Evolutionary conservation across 2,329 filamentous ascomycete species (phyloP).

Genomic region (Chaetomium sp.): DNA sequence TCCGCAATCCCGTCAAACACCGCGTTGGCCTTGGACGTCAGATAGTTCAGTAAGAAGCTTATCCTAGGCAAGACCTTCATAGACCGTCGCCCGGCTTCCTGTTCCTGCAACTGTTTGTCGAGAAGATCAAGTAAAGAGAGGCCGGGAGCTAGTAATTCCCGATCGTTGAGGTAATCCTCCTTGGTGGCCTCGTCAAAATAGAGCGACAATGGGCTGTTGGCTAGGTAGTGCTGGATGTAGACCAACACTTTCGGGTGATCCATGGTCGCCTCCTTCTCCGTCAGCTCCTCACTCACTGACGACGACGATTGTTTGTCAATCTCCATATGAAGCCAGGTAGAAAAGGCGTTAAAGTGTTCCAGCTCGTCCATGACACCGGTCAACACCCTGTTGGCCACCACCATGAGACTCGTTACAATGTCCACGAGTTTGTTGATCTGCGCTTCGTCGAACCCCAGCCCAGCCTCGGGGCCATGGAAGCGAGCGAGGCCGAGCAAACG

Average conservation of each 20-base stretch:
- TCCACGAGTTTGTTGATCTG: slow-evolving; percentile 63
- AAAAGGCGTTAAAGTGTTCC: slow-evolving; percentile 70
- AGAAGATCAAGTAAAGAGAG: slow-evolving; percentile 43
- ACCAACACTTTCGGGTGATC: slow-evolving; percentile 66
- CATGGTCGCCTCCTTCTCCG: slow-evolving; percentile 70
- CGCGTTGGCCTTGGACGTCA: slow-evolving; percentile 50
- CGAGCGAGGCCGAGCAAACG: slow-evolving; percentile 76
- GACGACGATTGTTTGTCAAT: slow-evolving; percentile 68
- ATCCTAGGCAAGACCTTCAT: slow-evolving; percentile 52
- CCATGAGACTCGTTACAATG: slow-evolving; percentile 64
- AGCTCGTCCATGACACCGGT: slow-evolving; percentile 69
- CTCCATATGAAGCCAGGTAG: slow-evolving; percentile 74
- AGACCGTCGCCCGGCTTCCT: slow-evolving; percentile 39
- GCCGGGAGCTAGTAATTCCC: slow-evolving; percentile 39
- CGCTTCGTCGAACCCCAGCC: slow-evolving; percentile 58
- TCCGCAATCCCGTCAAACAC: slow-evolving; percentile 64
- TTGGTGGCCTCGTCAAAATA: slow-evolving; percentile 49
- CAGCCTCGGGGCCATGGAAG: slow-evolving; percentile 62
- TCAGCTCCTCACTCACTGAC: slow-evolving; percentile 63
- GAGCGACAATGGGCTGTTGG: slow-evolving; percentile 55
- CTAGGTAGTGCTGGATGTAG: slow-evolving; percentile 70
- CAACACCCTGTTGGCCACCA: slow-evolving; percentile 69
- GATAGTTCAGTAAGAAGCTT: slow-evolving; percentile 55
- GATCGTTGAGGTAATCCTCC: slow-evolving; percentile 46
- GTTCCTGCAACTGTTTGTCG: slow-evolving; percentile 42